A percentile compares a stretch with the other conserved stretches of the same genome.
Evolutionary conservation across 2,329 filamentous ascomycete species (phyloP).

Genomic region (Phaeophleospora eucalypticola): DNA sequence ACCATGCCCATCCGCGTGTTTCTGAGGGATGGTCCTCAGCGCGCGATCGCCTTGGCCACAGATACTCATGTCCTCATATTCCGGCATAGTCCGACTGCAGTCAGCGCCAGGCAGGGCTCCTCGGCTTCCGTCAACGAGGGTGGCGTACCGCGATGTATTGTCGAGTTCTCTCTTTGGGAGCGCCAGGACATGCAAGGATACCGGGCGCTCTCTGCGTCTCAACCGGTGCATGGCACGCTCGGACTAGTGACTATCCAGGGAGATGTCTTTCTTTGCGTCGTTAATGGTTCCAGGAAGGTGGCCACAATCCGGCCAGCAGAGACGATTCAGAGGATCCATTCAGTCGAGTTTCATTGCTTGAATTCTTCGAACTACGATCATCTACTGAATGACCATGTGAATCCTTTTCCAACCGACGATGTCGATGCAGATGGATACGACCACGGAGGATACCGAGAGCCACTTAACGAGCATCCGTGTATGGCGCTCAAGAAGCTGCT

Average conservation of each 20-base stretch:
- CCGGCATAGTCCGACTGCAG: constrained; percentile 66
- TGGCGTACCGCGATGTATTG: constrained; percentile 66
- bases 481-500: constrained; percentile 86
- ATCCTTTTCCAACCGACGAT: constrained; percentile 52
- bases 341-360: constrained; percentile 87
- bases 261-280: constrained; percentile 87
- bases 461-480: constrained; percentile 79
- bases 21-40: constrained; percentile 79
- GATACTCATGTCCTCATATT: constrained; percentile 77
- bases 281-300: constrained; percentile 72
- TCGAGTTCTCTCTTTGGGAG: constrained; percentile 70
- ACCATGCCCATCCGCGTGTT: constrained; percentile 68
- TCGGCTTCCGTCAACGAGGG: constrained; percentile 31
- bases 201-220: constrained; percentile 62
- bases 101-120: constrained; percentile 52
- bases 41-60: constrained; percentile 82
- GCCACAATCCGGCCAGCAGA: constrained; percentile 82
- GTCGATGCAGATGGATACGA: constrained; percentile 53
- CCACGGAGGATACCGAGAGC: constrained; percentile 59
- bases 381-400: constrained; percentile 57
- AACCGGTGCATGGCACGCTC: constrained; percentile 78
- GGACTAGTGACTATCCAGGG: constrained; percentile 78
- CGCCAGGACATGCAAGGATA: constrained; percentile 70
- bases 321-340: constrained; percentile 79
- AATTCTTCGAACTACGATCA: constrained; percentile 84